phyloP scores from a whole-genome alignment of 495 filamentous ascomycete species.

The Rhypophila decipiens region DNA sequence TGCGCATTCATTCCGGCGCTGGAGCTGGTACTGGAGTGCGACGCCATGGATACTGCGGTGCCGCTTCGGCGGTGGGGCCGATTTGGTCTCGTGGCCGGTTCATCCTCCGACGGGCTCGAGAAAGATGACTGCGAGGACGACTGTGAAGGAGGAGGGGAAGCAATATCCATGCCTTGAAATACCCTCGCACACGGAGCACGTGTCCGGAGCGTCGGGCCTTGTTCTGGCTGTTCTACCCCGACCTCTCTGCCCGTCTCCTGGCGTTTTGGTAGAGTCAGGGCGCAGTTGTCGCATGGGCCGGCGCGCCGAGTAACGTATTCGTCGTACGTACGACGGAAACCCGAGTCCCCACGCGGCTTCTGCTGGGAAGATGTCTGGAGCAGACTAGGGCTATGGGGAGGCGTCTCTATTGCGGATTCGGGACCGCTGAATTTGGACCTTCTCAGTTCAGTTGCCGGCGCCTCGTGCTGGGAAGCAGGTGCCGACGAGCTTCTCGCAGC shows the following conservation, averaged over 20 bases:
- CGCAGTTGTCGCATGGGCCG: conserved; percentile 55
- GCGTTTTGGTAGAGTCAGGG: conserved; percentile 51
- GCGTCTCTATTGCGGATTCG: conserved; percentile 48
- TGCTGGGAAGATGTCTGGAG: conserved; percentile 8
- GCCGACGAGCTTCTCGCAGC: conserved; percentile 32
- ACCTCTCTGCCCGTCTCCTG: conserved; percentile 31
- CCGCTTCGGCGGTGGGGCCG: conserved; percentile 23
- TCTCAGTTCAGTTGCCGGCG: conserved; percentile 32
- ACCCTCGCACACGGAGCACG: conserved; percentile 45
- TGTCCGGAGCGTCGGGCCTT: conserved; percentile 39
- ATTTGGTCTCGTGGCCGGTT: conserved; percentile 13
- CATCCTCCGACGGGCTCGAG: conserved; percentile 41
- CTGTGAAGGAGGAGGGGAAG: conserved; percentile 37
- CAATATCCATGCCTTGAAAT: conserved; percentile 28
- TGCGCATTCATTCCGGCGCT: conserved; percentile 57
- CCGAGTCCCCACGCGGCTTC: conserved; percentile 39
- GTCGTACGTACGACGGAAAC: conserved; percentile 48
- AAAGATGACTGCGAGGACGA: conserved; percentile 42
- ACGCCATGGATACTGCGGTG: conserved; percentile 25
- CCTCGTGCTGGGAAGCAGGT: conserved; percentile 33
- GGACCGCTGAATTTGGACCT: conserved; percentile 20
- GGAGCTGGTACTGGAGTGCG: conserved; percentile 41
- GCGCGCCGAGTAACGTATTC: conserved; percentile 49
- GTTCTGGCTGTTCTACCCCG: conserved; percentile 21
- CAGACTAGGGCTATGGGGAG: conserved; percentile 55